These are phyloP conservation scores for Delitschia confertaspora DNA, from an alignment of 495 filamentous ascomycete genomes.

Conservation along the genomic window DNA sequence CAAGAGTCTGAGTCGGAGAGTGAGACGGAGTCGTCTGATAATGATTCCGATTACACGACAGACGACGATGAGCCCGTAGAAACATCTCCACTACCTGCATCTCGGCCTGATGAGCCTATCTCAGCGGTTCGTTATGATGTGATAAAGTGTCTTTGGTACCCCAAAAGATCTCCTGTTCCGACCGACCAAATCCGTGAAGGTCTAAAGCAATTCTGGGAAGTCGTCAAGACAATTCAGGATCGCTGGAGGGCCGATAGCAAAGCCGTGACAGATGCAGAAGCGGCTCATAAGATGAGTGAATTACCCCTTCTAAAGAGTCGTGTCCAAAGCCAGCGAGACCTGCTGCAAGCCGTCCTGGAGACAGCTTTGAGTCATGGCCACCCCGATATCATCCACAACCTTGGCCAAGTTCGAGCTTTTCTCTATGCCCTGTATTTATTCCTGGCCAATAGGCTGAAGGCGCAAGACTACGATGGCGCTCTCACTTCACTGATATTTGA, in stretches of 20 bases:
- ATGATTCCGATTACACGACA: slow-evolving; percentile 45
- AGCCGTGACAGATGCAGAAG: slow-evolving; percentile 50
- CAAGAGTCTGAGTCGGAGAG: slow-evolving; percentile 32
- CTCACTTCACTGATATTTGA: slow-evolving; percentile 47
- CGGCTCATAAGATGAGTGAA: slow-evolving; percentile 42
- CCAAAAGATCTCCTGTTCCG: slow-evolving; percentile 40
- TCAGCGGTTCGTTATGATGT: slow-evolving; percentile 54
- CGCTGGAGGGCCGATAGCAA: slow-evolving; percentile 52
- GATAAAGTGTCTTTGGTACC: slow-evolving; percentile 56
- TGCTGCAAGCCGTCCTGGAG: slow-evolving; percentile 51
- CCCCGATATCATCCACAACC: slow-evolving; percentile 52
- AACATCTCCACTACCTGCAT: slow-evolving; percentile 44
- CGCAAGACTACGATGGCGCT: slow-evolving; percentile 54
- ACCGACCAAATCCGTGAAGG: slow-evolving; percentile 44
- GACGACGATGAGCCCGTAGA: slow-evolving; percentile 44
- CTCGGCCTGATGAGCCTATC: slow-evolving; percentile 43
- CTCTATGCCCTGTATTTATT: slow-evolving; percentile 52
- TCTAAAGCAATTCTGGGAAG: slow-evolving; percentile 50
- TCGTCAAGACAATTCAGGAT: slow-evolving; percentile 54
- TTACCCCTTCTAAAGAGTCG: slow-evolving; percentile 40
- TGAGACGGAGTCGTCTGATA: slow-evolving; percentile 36
- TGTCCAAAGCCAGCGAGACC: slow-evolving; percentile 49
- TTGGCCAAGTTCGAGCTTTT: slow-evolving; percentile 50
- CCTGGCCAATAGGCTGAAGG: slow-evolving; percentile 56
- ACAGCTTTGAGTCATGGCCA: slow-evolving; percentile 55